Conservation (phyloP, 2,329 filamentous ascomycete species). For the Chaetothyriales sp. region DNA sequence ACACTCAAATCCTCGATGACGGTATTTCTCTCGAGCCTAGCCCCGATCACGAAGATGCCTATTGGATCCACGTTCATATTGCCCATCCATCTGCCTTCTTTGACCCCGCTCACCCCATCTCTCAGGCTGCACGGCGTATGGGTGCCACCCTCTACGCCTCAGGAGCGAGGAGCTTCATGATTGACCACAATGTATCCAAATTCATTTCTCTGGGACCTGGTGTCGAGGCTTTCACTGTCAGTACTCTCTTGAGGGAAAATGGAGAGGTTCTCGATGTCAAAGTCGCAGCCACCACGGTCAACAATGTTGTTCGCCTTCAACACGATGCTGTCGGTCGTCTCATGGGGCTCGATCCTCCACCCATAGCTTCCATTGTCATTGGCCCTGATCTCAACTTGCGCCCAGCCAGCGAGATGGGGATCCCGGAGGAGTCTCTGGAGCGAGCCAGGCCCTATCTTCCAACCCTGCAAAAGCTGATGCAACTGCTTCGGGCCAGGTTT, state of each 20-base stretch:
- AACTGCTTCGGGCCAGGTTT: constrained; percentile 6
- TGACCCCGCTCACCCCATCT: constrained; percentile 35
- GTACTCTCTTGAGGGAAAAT: constrained; percentile 38
- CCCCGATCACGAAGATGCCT: constrained; percentile 28
- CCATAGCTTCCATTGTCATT: constrained; percentile 22
- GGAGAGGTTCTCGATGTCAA: constrained; percentile 43
- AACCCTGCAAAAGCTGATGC: constrained; percentile 21
- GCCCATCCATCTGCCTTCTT: constrained; percentile 53
- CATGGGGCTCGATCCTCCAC: constrained; percentile 2
- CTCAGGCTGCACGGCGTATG: constrained; percentile 42
- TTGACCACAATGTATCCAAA: constrained; percentile 35
- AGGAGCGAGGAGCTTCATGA: constrained; percentile 43
- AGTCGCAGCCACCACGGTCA: constrained; percentile 39
- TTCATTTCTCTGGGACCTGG: constrained; percentile 41
- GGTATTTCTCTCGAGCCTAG: constrained; percentile 42
- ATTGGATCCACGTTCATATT: constrained; percentile 50
- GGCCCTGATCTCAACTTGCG: constrained; percentile 16
- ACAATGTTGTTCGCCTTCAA: constrained; percentile 42
- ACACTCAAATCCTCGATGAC: constrained; percentile 49
- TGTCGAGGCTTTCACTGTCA: constrained; percentile 49
- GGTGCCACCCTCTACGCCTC: constrained; percentile 39
- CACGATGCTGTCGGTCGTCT: constrained; percentile 21
- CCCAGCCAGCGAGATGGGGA: constrained; percentile 17
- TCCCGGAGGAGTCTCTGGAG: constrained; percentile 22
- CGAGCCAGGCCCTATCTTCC: constrained; percentile 18